phyloP scores from a whole-genome alignment of 2,329 filamentous ascomycete genomes.

The Helotiales sp. region DNA sequence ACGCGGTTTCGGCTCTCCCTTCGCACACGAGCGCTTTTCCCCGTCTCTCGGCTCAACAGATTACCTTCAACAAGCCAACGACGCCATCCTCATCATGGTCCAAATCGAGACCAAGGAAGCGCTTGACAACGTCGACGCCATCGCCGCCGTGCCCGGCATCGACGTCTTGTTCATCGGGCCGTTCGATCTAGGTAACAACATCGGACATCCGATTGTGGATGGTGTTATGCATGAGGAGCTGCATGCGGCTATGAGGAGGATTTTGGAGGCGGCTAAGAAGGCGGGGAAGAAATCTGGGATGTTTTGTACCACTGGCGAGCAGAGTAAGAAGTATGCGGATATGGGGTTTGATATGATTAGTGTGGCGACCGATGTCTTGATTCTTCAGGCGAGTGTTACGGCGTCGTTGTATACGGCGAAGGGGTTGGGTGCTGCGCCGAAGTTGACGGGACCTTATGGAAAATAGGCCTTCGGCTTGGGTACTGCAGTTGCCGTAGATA shows the following conservation, averaged over 20 bases:
- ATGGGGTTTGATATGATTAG: conserved; percentile 67
- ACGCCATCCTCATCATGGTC: conserved; percentile 65
- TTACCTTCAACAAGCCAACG: conserved; percentile 62
- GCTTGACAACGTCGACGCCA: conserved; percentile 63
- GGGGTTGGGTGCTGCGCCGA: conserved; percentile 43
- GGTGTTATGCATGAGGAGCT: conserved; percentile 64
- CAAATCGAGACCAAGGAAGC: conserved; percentile 72
- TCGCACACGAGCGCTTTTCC: conserved; percentile 56
- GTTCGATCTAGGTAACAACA: conserved; percentile 68
- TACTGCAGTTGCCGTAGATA: background rate
- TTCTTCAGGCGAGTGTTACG: conserved; percentile 53
- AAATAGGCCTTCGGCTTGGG: conserved; percentile 9
- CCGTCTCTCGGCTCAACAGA: conserved; percentile 56
- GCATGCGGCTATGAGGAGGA: conserved; percentile 61
- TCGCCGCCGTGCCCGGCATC: conserved; percentile 63
- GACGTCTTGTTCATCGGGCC: conserved; percentile 70
- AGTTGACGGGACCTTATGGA: conserved; percentile 40
- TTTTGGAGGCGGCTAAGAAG: conserved; percentile 60
- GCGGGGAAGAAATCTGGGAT: conserved; percentile 71
- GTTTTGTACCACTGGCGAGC: conserved; percentile 60
- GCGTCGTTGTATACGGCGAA: conserved; percentile 54
- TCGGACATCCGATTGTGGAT: conserved; percentile 65
- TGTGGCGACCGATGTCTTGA: conserved; percentile 60
- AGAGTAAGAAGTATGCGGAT: conserved; percentile 59
- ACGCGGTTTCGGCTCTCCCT: conserved; percentile 61